Evolutionary conservation across 208 protist genomes (phyloP), one percentile per base, ranked within the genome.

Genomic region (Trypanosoma theileri): DNA sequence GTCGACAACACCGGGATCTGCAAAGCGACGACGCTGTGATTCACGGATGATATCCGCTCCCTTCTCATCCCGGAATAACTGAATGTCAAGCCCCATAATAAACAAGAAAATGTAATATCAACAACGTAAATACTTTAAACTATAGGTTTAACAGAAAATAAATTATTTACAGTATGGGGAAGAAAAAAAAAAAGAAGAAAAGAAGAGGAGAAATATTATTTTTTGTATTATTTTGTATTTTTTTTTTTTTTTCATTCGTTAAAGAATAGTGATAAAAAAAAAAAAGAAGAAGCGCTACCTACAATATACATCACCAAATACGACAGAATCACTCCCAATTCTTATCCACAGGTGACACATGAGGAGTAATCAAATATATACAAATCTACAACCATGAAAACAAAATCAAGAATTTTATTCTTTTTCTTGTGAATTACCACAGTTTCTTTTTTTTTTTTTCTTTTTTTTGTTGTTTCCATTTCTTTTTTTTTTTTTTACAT

Each of bases 71-170:
- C 98, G 95, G 65, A 99, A 98, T 11, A 98, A 73, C 44, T 92
- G 79, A 71, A 99, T 98, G 80, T 99, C 98, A 42, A 99, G 88
- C 66, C 96, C 89, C 89, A 94, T 97, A 12, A 41, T 42, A 11
- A 11, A 59, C 57, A 45, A 19, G 26, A 28, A 61, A 57, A 66
- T n/a, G 17, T 69, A 35, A 59, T 69, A 68, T 54, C 4, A 56
- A 40, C 13, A 28, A 57, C 28, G 1, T 59, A 46, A 9, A 61
- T 31, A 61, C 45, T n/a, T 64, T 28, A 66, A 65, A 21, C 4
- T 65, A 59, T 63, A 69, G 7, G 11, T 7, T n/a, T 21, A 31
- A 45, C 11, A 50, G 3, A 35, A 35, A 35, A 35, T 35, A 35
- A 6, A 1, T 35, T 35, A 35, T 35, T 35, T 35, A 35, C 6